These are phyloP conservation scores for Chalciporus sphaerocephalus DNA, from an alignment of 768 basidiomycete species.

Conservation along the genomic window DNA sequence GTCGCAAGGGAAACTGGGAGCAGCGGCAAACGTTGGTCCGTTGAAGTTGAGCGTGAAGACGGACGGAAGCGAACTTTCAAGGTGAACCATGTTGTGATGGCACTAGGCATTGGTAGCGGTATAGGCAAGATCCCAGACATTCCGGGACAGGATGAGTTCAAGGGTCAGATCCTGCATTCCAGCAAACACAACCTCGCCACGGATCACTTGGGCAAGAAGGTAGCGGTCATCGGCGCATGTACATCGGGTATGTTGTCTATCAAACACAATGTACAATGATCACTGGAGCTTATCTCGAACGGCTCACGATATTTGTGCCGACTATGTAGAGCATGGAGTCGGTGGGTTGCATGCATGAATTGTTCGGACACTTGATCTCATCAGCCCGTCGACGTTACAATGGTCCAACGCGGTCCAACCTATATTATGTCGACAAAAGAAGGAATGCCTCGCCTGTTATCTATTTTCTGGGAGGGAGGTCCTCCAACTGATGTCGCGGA, in stretches of 20 bases:
- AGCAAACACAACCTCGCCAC: conserved; percentile 48
- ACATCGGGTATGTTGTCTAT: conserved; percentile 45
- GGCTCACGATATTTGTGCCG: conserved; percentile 49
- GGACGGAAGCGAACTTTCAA: conserved; percentile 37
- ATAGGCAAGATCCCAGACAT: conserved; percentile 41
- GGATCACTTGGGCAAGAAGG: conserved; percentile 64
- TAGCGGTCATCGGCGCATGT: conserved; percentile 63
- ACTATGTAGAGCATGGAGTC: conserved; percentile 42
- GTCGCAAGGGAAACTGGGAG: conserved; percentile 27
- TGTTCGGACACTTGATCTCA: neutral
- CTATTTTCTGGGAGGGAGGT: conserved; percentile 42
- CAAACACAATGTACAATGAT: neutral
- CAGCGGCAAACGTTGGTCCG: conserved; percentile 40
- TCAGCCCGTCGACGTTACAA: conserved; percentile 34
- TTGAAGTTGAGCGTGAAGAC: conserved; percentile 35
- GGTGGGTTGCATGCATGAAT: conserved; percentile 29
- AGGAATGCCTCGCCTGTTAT: conserved; percentile 31
- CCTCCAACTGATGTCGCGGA: conserved; percentile 52
- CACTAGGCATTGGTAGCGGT: conserved; percentile 46
- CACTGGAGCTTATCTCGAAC: neutral
- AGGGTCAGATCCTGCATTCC: conserved; percentile 61
- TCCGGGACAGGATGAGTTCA: conserved; percentile 50
- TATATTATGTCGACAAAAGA: conserved; percentile 48
- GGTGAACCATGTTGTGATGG: conserved; percentile 48
- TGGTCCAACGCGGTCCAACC: conserved; percentile 50